Percentiles rank a stretch among this genome's conserved stretches.
These are phyloP conservation scores for Fonsecaea pugnacius DNA, from an alignment of 2,329 filamentous ascomycete species.

Conservation along the genomic window DNA sequence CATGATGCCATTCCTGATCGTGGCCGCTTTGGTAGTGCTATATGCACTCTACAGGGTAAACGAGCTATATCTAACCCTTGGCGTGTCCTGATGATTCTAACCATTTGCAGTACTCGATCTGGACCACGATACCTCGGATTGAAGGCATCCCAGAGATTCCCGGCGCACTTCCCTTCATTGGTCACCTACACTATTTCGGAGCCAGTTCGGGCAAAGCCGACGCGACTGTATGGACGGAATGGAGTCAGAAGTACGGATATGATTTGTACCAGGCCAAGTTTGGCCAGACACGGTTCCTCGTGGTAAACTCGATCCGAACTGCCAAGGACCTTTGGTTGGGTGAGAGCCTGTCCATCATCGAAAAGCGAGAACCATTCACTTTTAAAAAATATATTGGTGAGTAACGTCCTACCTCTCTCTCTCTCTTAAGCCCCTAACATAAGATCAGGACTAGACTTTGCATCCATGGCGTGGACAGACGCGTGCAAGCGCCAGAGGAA, in stretches of 20 bases:
- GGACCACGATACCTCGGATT: not conserved
- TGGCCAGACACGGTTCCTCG: constrained; percentile 9
- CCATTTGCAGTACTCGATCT: not conserved
- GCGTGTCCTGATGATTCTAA: too few species aligned
- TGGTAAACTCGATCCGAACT: constrained; percentile 6
- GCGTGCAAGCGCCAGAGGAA: constrained; percentile 1
- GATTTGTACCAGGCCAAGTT: not conserved
- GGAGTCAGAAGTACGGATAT: not conserved
- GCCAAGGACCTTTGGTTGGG: not conserved
- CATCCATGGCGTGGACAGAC: constrained; percentile 3
- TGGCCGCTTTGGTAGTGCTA: too few species aligned
- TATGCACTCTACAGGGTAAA: too few species aligned
- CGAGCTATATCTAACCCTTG: too few species aligned
- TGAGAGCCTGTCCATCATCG: too few species aligned
- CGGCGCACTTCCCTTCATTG: constrained; percentile 10
- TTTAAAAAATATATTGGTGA: too few species aligned
- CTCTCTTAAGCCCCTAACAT: too few species aligned
- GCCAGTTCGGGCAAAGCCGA: constrained; percentile 3
- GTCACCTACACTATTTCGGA: constrained; percentile 9
- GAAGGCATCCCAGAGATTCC: constrained; percentile 3
- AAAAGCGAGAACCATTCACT: too few species aligned
- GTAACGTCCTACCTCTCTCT: too few species aligned
- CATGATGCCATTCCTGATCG: too few species aligned
- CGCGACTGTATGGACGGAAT: constrained; percentile 7
- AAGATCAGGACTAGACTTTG: too few species aligned